phyloP scores from a whole-genome alignment of 1,139 yeast genomes.

The Blastobotrys capitulatus region DNA sequence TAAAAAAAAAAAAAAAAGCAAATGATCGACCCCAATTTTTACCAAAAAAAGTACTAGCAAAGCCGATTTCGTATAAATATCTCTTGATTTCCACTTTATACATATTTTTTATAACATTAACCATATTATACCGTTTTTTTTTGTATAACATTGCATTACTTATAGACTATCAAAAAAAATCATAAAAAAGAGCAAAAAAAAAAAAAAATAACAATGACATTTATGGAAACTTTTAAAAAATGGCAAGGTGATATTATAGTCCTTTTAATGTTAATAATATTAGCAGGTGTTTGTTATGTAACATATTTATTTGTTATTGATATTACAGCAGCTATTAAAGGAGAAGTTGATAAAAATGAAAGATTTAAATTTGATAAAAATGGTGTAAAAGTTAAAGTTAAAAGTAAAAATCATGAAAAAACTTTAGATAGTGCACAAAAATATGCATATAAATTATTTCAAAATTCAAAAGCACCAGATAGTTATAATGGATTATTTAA shows the following conservation, averaged over 20 bases:
- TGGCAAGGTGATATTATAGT: conserved; percentile 15
- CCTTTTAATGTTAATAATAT: conserved; percentile 11
- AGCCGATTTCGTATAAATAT: too few species aligned
- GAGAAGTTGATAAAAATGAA: conserved; percentile 11
- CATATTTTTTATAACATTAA: too few species aligned
- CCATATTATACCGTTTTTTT: too few species aligned
- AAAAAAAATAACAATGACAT: too few species aligned
- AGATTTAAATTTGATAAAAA: conserved; percentile 10
- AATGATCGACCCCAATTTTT: too few species aligned
- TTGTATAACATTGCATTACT: too few species aligned
- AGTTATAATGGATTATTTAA: conserved; percentile 13
- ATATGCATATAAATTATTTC: conserved; percentile 19
- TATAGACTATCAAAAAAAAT: too few species aligned
- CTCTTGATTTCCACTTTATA: too few species aligned
- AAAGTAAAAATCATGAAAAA: conserved; percentile 14
- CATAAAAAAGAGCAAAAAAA: too few species aligned
- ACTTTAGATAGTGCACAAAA: conserved; percentile 18
- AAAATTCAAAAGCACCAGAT: conserved; percentile 18
- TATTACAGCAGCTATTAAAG: conserved; percentile 11
- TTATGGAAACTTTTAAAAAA: too few species aligned
- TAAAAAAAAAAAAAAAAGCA: too few species aligned
- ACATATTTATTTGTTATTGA: conserved; percentile 12
- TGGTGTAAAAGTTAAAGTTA: conserved; percentile 16
- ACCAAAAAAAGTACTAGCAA: too few species aligned
- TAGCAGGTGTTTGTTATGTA: conserved; percentile 12